These are phyloP conservation scores for Scedosporium dehoogii DNA, from an alignment of 2,329 filamentous ascomycete species.

Conservation along the genomic window DNA sequence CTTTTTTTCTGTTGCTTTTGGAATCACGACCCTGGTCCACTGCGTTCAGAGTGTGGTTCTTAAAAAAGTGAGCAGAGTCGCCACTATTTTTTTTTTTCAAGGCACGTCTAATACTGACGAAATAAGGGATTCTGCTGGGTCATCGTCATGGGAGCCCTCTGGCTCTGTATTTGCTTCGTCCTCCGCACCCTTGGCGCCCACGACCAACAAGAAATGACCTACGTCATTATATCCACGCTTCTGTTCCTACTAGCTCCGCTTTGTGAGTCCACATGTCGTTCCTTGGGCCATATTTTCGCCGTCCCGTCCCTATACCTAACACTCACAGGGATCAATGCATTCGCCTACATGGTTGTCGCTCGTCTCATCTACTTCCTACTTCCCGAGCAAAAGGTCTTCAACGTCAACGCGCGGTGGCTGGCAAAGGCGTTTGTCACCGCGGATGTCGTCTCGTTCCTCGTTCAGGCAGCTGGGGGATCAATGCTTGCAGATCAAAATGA, in stretches of 20 bases:
- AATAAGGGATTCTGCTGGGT: slow-evolving; percentile 18
- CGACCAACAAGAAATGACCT: slow-evolving; percentile 14
- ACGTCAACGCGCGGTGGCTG: slow-evolving; percentile 22
- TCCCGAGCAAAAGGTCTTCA: slow-evolving; percentile 22
- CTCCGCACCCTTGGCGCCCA: slow-evolving; percentile 19
- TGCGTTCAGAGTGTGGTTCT: slow-evolving; percentile 7
- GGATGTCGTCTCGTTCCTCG: slow-evolving; percentile 23
- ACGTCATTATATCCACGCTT: slow-evolving; percentile 11
- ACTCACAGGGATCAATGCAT: slow-evolving; percentile 29
- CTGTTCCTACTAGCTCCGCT: slow-evolving; percentile 9
- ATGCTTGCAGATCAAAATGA: slow-evolving; percentile 10
- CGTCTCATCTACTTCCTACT: slow-evolving; percentile 31
- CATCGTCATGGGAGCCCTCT: slow-evolving; percentile 20
- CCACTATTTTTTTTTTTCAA: background rate
- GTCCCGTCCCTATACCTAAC: slow-evolving; percentile 18
- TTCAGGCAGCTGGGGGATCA: slow-evolving; percentile 21
- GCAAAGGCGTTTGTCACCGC: slow-evolving; percentile 27
- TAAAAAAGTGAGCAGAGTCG: slow-evolving; percentile 8
- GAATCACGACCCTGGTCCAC: slow-evolving; percentile 3
- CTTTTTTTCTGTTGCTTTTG: slow-evolving; percentile 9
- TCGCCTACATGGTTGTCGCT: slow-evolving; percentile 31
- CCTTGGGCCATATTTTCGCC: background rate
- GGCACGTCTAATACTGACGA: background rate
- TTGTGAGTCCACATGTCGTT: background rate
- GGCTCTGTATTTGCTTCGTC: slow-evolving; percentile 19